Evolutionary conservation across 805 yeast genomes (phyloP).

Genomic region (Wickerhamiella azymoides): DNA sequence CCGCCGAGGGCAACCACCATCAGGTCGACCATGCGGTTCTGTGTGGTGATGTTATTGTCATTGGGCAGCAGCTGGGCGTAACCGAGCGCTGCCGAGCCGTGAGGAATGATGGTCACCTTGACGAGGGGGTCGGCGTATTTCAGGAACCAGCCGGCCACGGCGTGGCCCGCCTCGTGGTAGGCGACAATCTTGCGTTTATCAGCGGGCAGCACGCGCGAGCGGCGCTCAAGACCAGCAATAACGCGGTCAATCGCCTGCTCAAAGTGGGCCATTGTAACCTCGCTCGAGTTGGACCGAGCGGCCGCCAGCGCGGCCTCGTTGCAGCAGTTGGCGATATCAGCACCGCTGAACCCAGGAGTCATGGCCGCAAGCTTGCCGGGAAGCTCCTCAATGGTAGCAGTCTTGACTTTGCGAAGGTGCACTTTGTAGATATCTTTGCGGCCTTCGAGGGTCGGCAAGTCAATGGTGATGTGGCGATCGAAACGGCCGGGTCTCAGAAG

Average conservation of each 20-base stretch:
- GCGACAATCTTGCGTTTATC: conserved; percentile 80
- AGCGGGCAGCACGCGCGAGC: conserved; percentile 60
- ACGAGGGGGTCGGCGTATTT: conserved; percentile 79
- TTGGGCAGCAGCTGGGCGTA: conserved; percentile 91
- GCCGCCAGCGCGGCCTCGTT: conserved; percentile 92
- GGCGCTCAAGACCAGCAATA: conserved; percentile 85
- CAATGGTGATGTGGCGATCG: conserved; percentile 77
- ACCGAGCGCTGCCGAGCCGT: conserved; percentile 93
- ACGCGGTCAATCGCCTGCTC: conserved; percentile 91
- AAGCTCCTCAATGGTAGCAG: conserved; percentile 38
- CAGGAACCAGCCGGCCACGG: conserved; percentile 88
- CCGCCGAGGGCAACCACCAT: conserved; percentile 96
- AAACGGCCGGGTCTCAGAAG: conserved; percentile 89
- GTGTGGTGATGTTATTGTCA: conserved; percentile 65
- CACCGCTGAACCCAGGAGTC: conserved; percentile 94
- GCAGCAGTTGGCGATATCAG: conserved; percentile 89
- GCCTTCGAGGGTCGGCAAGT: conserved; percentile 79
- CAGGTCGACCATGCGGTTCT: conserved; percentile 63
- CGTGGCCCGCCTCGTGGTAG: conserved; percentile 95
- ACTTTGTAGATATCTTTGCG: conserved; percentile 76
- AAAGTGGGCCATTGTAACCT: conserved; percentile 57
- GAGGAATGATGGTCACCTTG: conserved; percentile 87
- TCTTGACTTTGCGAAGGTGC: conserved; percentile 50
- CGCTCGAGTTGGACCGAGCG: conserved; percentile 56
- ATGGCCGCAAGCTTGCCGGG: conserved; percentile 79